Evolutionary conservation across 2,329 filamentous ascomycete species (phyloP).

Genomic region (Zalaria sp.): DNA sequence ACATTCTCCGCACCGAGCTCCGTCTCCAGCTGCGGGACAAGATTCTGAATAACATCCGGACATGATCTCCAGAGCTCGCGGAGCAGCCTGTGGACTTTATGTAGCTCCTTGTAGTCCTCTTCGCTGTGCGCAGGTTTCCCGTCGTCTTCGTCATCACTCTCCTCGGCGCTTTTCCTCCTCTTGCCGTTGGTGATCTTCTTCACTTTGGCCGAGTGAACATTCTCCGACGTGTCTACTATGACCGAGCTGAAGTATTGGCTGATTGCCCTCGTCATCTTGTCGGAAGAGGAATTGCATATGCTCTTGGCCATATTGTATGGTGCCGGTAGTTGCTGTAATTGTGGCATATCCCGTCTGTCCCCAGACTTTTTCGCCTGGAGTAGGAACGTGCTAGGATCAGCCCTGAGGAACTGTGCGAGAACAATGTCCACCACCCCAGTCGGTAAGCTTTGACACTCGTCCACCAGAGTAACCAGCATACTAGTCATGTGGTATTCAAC

Average conservation of each 20-base stretch:
- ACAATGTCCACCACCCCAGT: constrained; percentile 79
- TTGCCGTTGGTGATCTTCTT: constrained; percentile 43
- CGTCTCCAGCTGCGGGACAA: constrained; percentile 84
- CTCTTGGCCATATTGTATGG: constrained; percentile 96
- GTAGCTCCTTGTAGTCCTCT: constrained; percentile 72
- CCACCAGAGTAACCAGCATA: constrained; percentile 70
- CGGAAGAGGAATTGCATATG: constrained; percentile 75
- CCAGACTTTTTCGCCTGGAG: constrained; percentile 29
- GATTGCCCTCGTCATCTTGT: constrained; percentile 90
- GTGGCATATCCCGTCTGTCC: constrained; percentile 24
- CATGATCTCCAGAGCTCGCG: constrained; percentile 89
- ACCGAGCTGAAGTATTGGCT: constrained; percentile 96
- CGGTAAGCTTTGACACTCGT: constrained; percentile 67
- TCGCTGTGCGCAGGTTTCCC: constrained; percentile 48
- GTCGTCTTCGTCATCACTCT: constrained; percentile 27
- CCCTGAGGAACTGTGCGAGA: constrained; percentile 87
- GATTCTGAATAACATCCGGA: constrained; percentile 77
- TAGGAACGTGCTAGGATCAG: constrained; percentile 49
- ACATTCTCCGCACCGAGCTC: constrained; percentile 85
- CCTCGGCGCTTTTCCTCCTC: constrained; percentile 18
- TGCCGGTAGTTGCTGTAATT: constrained; percentile 76
- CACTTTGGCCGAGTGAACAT: constrained; percentile 10
- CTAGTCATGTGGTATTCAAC: constrained; percentile 87
- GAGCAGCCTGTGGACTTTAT: constrained; percentile 78
- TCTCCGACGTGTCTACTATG: constrained; percentile 63